phyloP scores from a whole-genome alignment of 768 basidiomycete species.

The Melanogaster broomeanus region DNA sequence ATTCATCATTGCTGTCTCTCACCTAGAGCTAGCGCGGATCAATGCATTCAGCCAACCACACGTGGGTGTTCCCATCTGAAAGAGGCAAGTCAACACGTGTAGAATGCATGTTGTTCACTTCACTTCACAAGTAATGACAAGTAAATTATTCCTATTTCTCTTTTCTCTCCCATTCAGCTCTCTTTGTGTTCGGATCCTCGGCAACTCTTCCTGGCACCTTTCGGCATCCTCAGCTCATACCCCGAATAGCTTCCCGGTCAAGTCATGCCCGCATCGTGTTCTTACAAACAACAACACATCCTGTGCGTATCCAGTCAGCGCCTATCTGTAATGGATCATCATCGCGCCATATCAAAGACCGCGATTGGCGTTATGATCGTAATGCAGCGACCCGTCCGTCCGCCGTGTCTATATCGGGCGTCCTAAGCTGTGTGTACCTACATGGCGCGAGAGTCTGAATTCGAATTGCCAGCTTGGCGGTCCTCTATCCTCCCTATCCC shows the following conservation, averaged over 20 bases:
- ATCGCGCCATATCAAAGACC: background rate
- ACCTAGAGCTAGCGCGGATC: constrained; percentile 15
- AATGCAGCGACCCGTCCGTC: too few species aligned
- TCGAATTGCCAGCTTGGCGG: too few species aligned
- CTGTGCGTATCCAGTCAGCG: background rate
- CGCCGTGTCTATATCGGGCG: too few species aligned
- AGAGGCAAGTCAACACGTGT: constrained; percentile 26
- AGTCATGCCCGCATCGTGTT: constrained; percentile 11
- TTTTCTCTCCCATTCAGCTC: constrained; percentile 7
- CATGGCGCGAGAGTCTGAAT: too few species aligned
- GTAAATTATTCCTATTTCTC: constrained; percentile 10
- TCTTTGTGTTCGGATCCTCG: constrained; percentile 8
- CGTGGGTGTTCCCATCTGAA: constrained; percentile 1
- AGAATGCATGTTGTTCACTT: constrained; percentile 13
- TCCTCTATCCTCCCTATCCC: too few species aligned
- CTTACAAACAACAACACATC: background rate
- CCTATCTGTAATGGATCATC: background rate
- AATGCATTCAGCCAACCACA: background rate
- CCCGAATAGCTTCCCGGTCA: background rate
- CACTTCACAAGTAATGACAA: background rate
- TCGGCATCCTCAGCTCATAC: constrained; percentile 4
- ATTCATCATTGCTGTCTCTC: background rate
- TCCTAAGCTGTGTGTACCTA: too few species aligned
- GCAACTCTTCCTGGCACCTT: background rate
- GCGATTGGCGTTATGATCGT: background rate